A percentile compares a stretch with the other conserved stretches of the same genome.
Evolutionary conservation across 177 flowering plant species (phyloP).

Genomic region (Tripterygium wilfordii): DNA sequence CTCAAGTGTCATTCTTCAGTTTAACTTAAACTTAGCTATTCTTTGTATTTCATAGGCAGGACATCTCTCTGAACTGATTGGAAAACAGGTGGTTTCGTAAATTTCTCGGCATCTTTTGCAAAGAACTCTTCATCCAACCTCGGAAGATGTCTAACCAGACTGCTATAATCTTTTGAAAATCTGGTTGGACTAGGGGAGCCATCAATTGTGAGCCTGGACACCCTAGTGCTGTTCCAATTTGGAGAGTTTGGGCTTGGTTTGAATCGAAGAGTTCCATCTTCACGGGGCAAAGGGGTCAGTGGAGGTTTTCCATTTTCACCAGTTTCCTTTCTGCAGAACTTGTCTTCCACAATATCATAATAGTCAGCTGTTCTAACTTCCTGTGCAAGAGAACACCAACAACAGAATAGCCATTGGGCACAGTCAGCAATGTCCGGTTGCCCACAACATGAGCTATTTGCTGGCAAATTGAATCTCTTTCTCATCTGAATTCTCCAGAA

Average conservation of each 20-base stretch:
- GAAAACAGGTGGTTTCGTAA: constrained; percentile 65
- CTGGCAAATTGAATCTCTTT: constrained; percentile 75
- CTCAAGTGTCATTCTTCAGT: no score
- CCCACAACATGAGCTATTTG: constrained; percentile 51
- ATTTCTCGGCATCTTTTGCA: constrained; percentile 21
- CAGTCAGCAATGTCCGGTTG: constrained; percentile 63
- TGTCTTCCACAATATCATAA: constrained; percentile 70
- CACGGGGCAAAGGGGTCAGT: constrained; percentile 46
- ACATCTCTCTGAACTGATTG: no score
- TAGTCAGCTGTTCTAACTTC: constrained; percentile 80
- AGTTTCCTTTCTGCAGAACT: constrained; percentile 38
- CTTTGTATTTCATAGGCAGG: no score
- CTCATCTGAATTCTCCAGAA: constrained; percentile 98
- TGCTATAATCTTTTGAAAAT: neutral
- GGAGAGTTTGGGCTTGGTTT: constrained; percentile 46
- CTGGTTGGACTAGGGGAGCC: neutral
- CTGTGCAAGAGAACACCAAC: constrained; percentile 89
- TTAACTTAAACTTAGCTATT: no score
- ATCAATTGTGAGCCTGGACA: constrained; percentile 3
- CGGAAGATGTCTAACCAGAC: constrained; percentile 30
- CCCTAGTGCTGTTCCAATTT: constrained; percentile 16
- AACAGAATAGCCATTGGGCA: constrained; percentile 81
- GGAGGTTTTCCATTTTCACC: constrained; percentile 8
- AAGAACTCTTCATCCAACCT: constrained; percentile 37
- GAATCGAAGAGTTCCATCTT: constrained; percentile 43